Percentiles rank a stretch among this genome's conserved stretches.
phyloP scores from a whole-genome alignment of 2,329 filamentous ascomycete species.

The Scleromitrula shiraiana region DNA sequence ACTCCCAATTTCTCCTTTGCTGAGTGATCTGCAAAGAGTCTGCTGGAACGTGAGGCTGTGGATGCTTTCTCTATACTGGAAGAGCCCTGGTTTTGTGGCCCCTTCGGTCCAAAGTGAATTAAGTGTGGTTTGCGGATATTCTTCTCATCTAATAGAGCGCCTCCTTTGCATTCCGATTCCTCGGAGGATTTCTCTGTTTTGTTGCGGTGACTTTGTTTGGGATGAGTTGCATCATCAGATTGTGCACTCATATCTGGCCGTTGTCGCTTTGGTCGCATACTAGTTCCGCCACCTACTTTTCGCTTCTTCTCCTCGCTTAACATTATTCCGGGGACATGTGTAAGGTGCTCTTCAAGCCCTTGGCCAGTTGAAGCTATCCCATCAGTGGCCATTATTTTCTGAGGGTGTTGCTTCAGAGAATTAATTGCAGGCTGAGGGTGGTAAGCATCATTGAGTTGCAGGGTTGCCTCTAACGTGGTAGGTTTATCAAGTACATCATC shows the following conservation, averaged over 20 bases:
- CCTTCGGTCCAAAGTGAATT: constrained; percentile 17
- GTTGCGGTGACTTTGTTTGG: neutral
- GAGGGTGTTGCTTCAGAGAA: too few species aligned
- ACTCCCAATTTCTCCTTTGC: neutral
- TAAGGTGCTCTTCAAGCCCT: too few species aligned
- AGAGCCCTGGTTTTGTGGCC: constrained; percentile 21
- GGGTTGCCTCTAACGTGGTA: too few species aligned
- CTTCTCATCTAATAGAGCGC: constrained; percentile 12
- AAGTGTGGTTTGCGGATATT: constrained; percentile 16
- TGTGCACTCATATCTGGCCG: neutral
- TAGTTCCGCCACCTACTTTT: neutral
- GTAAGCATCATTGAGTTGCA: too few species aligned
- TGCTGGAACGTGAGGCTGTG: neutral
- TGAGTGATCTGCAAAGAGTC: neutral
- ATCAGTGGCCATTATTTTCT: neutral
- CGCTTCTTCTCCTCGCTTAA: constrained; percentile 3
- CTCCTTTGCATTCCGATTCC: neutral
- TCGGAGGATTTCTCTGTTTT: neutral
- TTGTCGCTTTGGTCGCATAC: neutral
- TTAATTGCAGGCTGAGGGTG: too few species aligned
- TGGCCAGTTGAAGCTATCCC: neutral
- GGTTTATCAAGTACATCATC: too few species aligned
- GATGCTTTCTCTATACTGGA: constrained; percentile 4
- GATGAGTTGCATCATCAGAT: neutral
- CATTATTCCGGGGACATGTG: neutral